Percentiles rank a stretch among this genome's conserved stretches.
Evolutionary conservation across 495 filamentous ascomycete genomes (phyloP).

Genomic region (Tuber brumale): DNA sequence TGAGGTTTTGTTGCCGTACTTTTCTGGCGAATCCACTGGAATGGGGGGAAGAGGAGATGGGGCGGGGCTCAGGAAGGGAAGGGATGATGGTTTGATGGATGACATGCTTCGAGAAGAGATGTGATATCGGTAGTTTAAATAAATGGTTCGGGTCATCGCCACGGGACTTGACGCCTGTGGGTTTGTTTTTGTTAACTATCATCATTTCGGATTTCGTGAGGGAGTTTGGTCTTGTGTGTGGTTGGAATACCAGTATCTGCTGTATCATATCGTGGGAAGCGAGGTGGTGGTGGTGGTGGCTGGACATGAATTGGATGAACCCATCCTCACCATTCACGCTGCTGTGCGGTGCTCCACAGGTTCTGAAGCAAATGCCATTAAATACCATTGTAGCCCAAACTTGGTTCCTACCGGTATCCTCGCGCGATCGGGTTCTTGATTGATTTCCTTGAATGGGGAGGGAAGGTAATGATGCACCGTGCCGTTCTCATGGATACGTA

Average conservation of each 20-base stretch:
- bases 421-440: constrained; percentile 3
- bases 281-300: constrained; percentile 1
- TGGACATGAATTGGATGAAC: not conserved
- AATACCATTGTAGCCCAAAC: not conserved
- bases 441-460: not conserved
- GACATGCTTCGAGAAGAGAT: constrained; percentile 6
- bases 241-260: not conserved
- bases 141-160: not conserved
- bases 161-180: not conserved
- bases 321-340: not conserved
- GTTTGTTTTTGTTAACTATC: not conserved
- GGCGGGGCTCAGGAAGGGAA: not conserved
- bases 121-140: constrained; percentile 5
- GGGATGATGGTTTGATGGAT: not conserved
- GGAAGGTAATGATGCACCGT: not conserved
- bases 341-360: not conserved
- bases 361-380: not conserved
- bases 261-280: not conserved
- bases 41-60: not conserved
- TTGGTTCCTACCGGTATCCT: not conserved
- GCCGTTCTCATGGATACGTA: constrained; percentile 3
- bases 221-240: not conserved
- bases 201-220: not conserved
- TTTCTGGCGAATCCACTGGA: not conserved
- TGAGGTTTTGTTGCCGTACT: not conserved